These are phyloP conservation scores for Kondoa malvinella DNA, from an alignment of 768 basidiomycete genomes.

Conservation along the genomic window DNA sequence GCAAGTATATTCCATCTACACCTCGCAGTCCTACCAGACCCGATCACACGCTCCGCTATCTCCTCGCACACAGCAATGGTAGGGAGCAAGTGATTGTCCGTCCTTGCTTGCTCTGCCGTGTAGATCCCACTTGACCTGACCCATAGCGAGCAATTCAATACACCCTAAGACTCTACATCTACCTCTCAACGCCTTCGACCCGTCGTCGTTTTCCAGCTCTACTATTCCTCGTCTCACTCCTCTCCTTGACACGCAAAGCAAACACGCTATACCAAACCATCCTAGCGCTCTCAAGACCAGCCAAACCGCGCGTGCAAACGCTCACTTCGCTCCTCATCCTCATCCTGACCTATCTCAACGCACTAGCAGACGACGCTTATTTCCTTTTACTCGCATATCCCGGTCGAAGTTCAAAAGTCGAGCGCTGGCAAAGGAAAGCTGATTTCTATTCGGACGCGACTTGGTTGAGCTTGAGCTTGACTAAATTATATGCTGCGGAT, in stretches of 20 bases:
- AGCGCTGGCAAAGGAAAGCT: not conserved
- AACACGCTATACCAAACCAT: not conserved
- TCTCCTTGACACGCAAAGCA: not conserved
- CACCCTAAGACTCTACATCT: slow-evolving; percentile 6
- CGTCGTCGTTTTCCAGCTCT: not conserved
- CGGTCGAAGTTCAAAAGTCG: not conserved
- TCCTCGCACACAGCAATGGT: not conserved
- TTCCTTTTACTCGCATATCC: slow-evolving; percentile 1
- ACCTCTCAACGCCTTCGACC: not conserved
- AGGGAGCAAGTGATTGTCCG: not conserved
- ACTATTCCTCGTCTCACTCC: not conserved
- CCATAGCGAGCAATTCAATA: slow-evolving; percentile 1
- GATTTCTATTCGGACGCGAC: not conserved
- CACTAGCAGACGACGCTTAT: slow-evolving; percentile 1
- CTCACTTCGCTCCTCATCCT: not conserved
- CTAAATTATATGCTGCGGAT: not conserved
- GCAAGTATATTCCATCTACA: not conserved
- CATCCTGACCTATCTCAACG: not conserved
- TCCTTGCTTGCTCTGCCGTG: not conserved
- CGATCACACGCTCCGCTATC: not conserved
- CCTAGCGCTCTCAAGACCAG: not conserved
- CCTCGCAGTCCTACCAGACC: not conserved
- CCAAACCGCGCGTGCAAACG: not conserved
- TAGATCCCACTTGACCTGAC: not conserved
- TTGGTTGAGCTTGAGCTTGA: not conserved